These are phyloP conservation scores for Lactifluus rugatus DNA, from an alignment of 768 basidiomycete species.

Conservation along the genomic window DNA sequence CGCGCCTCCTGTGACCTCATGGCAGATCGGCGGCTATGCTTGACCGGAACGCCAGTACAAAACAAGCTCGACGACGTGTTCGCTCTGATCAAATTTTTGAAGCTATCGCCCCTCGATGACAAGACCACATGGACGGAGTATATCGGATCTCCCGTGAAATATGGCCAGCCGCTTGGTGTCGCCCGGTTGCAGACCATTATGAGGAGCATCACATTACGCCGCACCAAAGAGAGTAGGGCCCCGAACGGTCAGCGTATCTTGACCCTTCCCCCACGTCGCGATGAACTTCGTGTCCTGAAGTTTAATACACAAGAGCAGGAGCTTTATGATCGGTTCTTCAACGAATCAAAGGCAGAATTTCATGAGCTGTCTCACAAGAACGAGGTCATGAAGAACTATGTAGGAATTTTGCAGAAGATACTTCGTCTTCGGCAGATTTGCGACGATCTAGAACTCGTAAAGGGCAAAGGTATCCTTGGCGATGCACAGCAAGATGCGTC, in stretches of 20 bases:
- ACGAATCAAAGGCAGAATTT: conserved; percentile 87
- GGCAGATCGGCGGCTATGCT: conserved; percentile 85
- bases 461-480: conserved; percentile 47
- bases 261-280: conserved; percentile 80
- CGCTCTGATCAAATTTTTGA: conserved; percentile 92
- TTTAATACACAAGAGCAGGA: conserved; percentile 74
- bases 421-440: conserved; percentile 95
- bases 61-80: conserved; percentile 98
- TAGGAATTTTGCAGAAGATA: conserved; percentile 94
- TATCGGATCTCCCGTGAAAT: conserved; percentile 89
- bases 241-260: conserved; percentile 79
- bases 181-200: conserved; percentile 94
- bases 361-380: conserved; percentile 78
- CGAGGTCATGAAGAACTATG: conserved; percentile 97
- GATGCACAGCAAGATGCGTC: conserved; percentile 39
- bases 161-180: conserved; percentile 80
- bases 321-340: conserved; percentile 84
- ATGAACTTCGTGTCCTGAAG: conserved; percentile 77
- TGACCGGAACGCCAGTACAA: conserved; percentile 98
- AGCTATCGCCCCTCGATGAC: conserved; percentile 86
- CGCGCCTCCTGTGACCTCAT: conserved; percentile 91
- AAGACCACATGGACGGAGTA: conserved; percentile 89
- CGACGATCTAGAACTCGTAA: conserved; percentile 87
- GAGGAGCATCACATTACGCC: conserved; percentile 91
- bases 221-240: conserved; percentile 85